Base-by-base conservation (phyloP, 179 eudicot genomes). In the Spergularia azorica region DNA sequence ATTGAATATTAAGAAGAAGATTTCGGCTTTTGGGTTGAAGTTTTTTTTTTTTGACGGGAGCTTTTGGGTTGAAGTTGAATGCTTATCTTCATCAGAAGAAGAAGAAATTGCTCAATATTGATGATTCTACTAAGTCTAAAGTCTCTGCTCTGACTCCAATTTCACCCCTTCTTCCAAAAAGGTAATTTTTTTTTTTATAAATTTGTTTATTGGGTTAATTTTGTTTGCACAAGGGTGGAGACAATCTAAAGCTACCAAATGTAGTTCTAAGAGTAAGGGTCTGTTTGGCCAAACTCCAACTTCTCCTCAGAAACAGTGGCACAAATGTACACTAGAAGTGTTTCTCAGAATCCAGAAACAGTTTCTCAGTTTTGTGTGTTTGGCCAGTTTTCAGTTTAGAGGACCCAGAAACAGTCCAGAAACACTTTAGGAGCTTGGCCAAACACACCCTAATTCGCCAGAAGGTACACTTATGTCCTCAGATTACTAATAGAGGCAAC, bases 221-320 rank as follows among this genome's bases (percentile, higher is more conserved):
- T 26, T 54, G 9, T 10, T 3, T 54, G 57, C 74, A 57, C 63
- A 62, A 67, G 89, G 78, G 77, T 79, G 83, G 9, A 71, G 73
- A 80, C 87, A 79, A 79, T 86, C 83, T 38, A 74, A 48, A 75
- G 85, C 83, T 1, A 74, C 84, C 74, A 74, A 67, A 72, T 46
- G 85, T 18, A 86, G 67, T 75, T 81, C 81, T 17, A 76, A 81
- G 76, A 86, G 82, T 73, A 86, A n/a, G n/a, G n/a, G n/a, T n/a
- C n/a, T n/a, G n/a, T n/a, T n/a, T n/a, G n/a, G n/a, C n/a, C n/a
- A n/a, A n/a, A n/a, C n/a, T n/a, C n/a, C n/a, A n/a, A n/a, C n/a
- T n/a, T n/a, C n/a, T n/a, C n/a, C n/a, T n/a, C n/a, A n/a, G n/a
- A n/a, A n/a, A n/a, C n/a, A n/a, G n/a, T n/a, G n/a, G n/a, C n/a